Base-by-base conservation (phyloP, 441 rosid species). In the Brassica hybrid region DNA sequence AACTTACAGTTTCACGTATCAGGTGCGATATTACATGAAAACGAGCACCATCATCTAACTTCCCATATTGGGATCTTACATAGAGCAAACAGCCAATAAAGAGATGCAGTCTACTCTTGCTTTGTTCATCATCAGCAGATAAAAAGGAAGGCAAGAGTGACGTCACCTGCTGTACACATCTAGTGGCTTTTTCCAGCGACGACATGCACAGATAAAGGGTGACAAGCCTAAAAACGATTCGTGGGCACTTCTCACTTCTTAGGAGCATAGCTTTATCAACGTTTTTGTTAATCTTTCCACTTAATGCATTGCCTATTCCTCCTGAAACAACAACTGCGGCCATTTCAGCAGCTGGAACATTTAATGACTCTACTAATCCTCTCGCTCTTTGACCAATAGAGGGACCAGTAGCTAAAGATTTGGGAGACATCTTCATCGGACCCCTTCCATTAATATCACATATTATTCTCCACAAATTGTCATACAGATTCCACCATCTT, bases 271-370 rank as follows among this genome's bases (percentile, higher is more conserved):
- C 99, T 85, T 88, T 96, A 78, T 96, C 99, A 69, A 86, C 89
- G 68, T 65, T 90, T 90, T 90, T 94, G 83, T 84, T 88, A 67
- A 90, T 86, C 82, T 89, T 96, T 82, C 96, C 95, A 82, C 92
- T 88, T 83, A 92, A 83, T 27, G 98, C 99, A 91, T 86, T 92
- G 77, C 97, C 88, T 80, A 96, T 91, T 69, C 99, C 99, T 82
- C 98, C 99, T 17, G 99, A 91, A 17, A 92, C 99, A 85, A 96
- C 99, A 76, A 88, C 97, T 30, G 99, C 99, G 69, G 99, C 99
- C 99, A 96, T 96, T 84, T 96, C 99, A 71, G 98, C 98, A 68
- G 98, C 98, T 38, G 99, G 99, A 87, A 91, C 93, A 76, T 96
- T 96, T 75, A 96, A 82, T 19, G 99, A 96, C 83, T 96, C 99